Conservation (phyloP, 306 rosid species). For the Prunus kanzakura region DNA sequence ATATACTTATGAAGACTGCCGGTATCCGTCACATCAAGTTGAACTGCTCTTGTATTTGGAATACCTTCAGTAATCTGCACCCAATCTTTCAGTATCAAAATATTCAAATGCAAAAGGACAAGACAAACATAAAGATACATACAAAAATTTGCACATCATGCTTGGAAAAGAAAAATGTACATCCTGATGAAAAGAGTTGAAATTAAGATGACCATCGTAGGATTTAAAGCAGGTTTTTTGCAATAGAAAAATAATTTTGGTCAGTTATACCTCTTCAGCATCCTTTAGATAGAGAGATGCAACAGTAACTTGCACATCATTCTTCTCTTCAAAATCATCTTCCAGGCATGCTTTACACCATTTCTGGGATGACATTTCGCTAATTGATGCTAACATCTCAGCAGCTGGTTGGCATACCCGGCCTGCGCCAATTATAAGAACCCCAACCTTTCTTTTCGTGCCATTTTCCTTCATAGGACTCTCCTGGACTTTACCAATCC, state of each 20-base stretch:
- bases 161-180: not conserved
- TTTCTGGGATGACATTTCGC: slow-evolving; percentile 42
- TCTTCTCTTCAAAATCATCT: slow-evolving; percentile 54
- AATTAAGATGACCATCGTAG: not conserved
- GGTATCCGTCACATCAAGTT: slow-evolving; percentile 70
- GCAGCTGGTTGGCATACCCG: slow-evolving; percentile 95
- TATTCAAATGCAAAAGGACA: slow-evolving; percentile 2
- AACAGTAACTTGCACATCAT: slow-evolving; percentile 72
- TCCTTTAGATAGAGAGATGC: slow-evolving; percentile 89
- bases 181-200: not conserved
- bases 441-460: slow-evolving; percentile 50
- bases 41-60: slow-evolving; percentile 70
- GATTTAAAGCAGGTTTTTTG: not conserved
- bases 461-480: slow-evolving; percentile 40
- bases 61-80: slow-evolving; percentile 74
- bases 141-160: not conserved
- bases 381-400: slow-evolving; percentile 63
- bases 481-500: slow-evolving; percentile 62
- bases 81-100: slow-evolving; percentile 28
- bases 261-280: slow-evolving; percentile 71
- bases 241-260: not conserved
- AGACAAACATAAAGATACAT: not conserved
- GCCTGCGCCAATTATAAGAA: slow-evolving; percentile 94
- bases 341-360: slow-evolving; percentile 48
- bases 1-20: slow-evolving; percentile 46